Evolutionary conservation across 257 asterid species (phyloP).

Genomic region (Fraxinus quadrangulata): DNA sequence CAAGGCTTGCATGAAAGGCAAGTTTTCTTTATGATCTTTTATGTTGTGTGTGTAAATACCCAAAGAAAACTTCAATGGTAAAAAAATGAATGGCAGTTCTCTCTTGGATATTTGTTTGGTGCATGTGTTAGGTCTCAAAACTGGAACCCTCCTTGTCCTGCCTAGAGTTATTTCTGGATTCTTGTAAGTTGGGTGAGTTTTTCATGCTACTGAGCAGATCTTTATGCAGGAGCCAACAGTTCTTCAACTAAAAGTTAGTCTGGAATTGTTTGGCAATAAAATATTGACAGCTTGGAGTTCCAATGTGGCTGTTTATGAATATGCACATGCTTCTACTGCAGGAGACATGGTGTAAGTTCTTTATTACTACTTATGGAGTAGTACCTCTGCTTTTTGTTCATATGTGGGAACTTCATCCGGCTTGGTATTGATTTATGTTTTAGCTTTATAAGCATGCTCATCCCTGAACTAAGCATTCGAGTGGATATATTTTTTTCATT

Average conservation of each 20-base stretch:
- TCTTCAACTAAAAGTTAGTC: constrained; percentile 92
- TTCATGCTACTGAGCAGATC: constrained; percentile 96
- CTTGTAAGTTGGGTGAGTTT: constrained; percentile 97
- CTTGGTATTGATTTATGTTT: neutral
- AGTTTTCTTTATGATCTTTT: constrained; percentile 23
- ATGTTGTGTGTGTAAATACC: neutral
- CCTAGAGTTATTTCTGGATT: constrained; percentile 86
- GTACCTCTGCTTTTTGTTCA: neutral
- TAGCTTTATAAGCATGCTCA: neutral
- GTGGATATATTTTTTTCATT: neutral
- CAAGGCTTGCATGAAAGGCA: constrained; percentile 97
- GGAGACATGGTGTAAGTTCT: constrained; percentile 90
- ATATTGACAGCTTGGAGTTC: constrained; percentile 93
- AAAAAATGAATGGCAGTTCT: neutral
- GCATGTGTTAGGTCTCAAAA: constrained; percentile 62
- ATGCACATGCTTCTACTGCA: constrained; percentile 98
- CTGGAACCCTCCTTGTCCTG: constrained; percentile 77
- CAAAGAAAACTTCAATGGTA: no score
- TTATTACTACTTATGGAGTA: constrained; percentile 21
- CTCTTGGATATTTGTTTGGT: constrained; percentile 6
- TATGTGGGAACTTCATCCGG: neutral
- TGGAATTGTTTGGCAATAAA: constrained; percentile 93
- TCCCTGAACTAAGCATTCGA: neutral
- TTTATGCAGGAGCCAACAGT: constrained; percentile 95
- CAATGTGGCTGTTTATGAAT: constrained; percentile 94